Percentiles rank a stretch among this genome's conserved stretches.
phyloP scores from a whole-genome alignment of 2,329 filamentous ascomycete genomes.

The Neonectria punicea region DNA sequence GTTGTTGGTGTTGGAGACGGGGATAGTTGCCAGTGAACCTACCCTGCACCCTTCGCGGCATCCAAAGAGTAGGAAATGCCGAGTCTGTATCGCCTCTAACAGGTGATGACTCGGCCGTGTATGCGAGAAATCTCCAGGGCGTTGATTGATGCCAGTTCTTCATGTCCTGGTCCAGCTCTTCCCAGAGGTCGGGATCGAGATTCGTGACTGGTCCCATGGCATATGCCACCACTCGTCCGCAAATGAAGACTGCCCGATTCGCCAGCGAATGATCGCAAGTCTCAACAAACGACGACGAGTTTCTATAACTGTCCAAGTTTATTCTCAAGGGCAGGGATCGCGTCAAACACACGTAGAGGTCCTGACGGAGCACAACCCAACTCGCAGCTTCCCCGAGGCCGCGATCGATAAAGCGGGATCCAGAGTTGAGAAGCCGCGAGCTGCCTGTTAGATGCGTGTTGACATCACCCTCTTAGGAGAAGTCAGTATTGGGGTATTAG shows the following conservation, averaged over 20 bases:
- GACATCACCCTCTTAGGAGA: constrained; percentile 35
- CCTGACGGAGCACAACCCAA: constrained; percentile 60
- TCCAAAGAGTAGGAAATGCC: constrained; percentile 32
- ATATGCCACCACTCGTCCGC: constrained; percentile 46
- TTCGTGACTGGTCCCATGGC: constrained; percentile 47
- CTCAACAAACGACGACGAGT: constrained; percentile 38
- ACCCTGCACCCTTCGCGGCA: constrained; percentile 30
- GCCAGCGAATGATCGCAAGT: constrained; percentile 40
- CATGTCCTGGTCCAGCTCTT: constrained; percentile 34
- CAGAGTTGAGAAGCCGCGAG: constrained; percentile 41
- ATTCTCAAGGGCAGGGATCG: constrained; percentile 51
- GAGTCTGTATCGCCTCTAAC: constrained; percentile 5
- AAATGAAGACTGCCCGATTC: constrained; percentile 42
- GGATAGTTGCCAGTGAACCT: background rate
- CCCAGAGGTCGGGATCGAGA: constrained; percentile 35
- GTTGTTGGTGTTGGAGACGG: background rate
- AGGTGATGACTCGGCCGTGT: constrained; percentile 20
- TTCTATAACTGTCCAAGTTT: constrained; percentile 48
- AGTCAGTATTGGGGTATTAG: background rate
- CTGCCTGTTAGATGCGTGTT: constrained; percentile 44
- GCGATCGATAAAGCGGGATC: constrained; percentile 41
- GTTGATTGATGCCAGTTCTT: constrained; percentile 36
- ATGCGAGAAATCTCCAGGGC: constrained; percentile 32
- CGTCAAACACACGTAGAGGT: constrained; percentile 58
- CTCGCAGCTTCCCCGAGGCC: constrained; percentile 56